phyloP scores from a whole-genome alignment of 441 rosid genomes.

The Theobroma grandiflorum region DNA sequence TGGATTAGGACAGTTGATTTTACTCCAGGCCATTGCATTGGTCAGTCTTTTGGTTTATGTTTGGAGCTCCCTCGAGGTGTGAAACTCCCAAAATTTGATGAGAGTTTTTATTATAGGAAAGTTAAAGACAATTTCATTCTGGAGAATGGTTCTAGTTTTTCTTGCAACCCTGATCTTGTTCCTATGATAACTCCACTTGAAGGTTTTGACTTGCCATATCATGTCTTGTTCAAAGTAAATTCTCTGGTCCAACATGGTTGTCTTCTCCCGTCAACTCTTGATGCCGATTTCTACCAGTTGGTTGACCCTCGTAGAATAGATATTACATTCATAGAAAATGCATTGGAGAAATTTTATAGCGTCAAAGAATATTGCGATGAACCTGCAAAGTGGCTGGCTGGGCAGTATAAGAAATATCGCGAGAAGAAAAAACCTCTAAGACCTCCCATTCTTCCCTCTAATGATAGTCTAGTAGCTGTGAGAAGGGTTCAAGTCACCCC shows the following conservation, averaged over 20 bases:
- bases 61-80: conserved; percentile 41
- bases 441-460: conserved; percentile 26
- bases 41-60: conserved; percentile 56
- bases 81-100: conserved; percentile 38
- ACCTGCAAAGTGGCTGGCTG: conserved; percentile 46
- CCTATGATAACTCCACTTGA: conserved; percentile 41
- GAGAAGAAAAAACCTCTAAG: conserved; percentile 15
- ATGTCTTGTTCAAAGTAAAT: conserved; percentile 49
- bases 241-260: conserved; percentile 53
- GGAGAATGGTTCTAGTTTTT: conserved; percentile 35
- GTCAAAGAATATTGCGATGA: conserved; percentile 51
- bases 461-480: conserved; percentile 46
- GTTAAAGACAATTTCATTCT: conserved; percentile 22
- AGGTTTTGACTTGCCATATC: conserved; percentile 37
- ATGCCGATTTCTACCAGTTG: conserved; percentile 39
- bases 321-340: conserved; percentile 35
- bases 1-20: conserved; percentile 58
- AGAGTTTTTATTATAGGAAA: conserved; percentile 40
- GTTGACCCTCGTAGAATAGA: conserved; percentile 34
- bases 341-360: conserved; percentile 42
- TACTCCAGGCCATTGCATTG: conserved; percentile 45
- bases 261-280: conserved; percentile 46
- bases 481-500: conserved; percentile 54
- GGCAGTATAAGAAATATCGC: conserved; percentile 32
- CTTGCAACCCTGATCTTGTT: conserved; percentile 40